phyloP scores from a whole-genome alignment of 2,329 filamentous ascomycete species.

The Fusarium haematococcum region DNA sequence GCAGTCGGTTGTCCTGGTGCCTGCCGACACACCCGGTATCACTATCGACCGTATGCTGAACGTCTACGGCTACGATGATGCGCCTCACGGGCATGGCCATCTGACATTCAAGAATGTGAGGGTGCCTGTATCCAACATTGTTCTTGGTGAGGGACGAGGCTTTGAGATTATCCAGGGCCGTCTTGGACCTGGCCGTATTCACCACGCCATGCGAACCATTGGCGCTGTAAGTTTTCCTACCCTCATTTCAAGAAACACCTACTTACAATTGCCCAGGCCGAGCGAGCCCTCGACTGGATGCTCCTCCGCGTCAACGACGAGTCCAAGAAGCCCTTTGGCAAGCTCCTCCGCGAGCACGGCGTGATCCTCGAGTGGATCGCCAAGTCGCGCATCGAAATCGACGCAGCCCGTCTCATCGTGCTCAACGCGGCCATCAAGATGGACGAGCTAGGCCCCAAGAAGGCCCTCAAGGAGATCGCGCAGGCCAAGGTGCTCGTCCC shows the following conservation, averaged over 20 bases:
- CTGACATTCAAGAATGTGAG: constrained; percentile 91
- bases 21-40: constrained; percentile 82
- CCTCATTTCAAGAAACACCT: neutral
- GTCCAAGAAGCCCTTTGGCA: constrained; percentile 89
- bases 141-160: constrained; percentile 91
- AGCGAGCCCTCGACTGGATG: constrained; percentile 94
- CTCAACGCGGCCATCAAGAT: constrained; percentile 97
- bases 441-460: constrained; percentile 89
- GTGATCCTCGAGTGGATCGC: constrained; percentile 97
- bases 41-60: constrained; percentile 94
- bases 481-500: constrained; percentile 95
- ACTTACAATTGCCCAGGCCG: constrained; percentile 64
- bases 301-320: constrained; percentile 94
- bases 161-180: constrained; percentile 99
- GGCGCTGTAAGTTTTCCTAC: constrained; percentile 71
- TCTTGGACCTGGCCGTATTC: constrained; percentile 93
- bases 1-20: constrained; percentile 93
- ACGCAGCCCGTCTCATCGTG: constrained; percentile 88
- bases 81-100: constrained; percentile 97
- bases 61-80: constrained; percentile 97
- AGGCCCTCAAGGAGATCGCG: constrained; percentile 91
- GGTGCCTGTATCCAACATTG: constrained; percentile 84
- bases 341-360: constrained; percentile 87
- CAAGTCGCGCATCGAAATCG: constrained; percentile 91
- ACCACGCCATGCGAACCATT: constrained; percentile 97